These are phyloP conservation scores for Fusarium foetens DNA, from an alignment of 2,329 filamentous ascomycete species.

Conservation along the genomic window DNA sequence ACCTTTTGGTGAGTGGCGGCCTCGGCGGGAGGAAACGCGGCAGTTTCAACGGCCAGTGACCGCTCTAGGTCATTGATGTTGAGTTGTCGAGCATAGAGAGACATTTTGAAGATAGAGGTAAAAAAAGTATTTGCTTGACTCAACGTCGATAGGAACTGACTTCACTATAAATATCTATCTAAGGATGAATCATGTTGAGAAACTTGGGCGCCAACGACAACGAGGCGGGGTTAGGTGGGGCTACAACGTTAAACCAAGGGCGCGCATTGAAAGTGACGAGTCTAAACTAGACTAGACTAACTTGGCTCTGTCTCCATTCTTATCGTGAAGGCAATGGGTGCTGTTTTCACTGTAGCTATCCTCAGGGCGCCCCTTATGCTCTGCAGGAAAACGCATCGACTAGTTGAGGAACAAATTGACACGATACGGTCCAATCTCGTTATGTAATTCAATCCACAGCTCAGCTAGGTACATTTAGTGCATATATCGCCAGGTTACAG, in stretches of 20 bases:
- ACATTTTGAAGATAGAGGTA: conserved; percentile 9
- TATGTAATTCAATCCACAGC: background rate
- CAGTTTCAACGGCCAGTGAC: conserved; percentile 40
- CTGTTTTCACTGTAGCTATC: too few species aligned
- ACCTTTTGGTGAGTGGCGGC: conserved; percentile 47
- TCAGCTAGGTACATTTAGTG: conserved; percentile 43
- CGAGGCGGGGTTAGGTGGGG: conserved; percentile 18
- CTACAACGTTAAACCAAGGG: background rate
- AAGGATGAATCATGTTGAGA: background rate
- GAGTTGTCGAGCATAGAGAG: conserved; percentile 40
- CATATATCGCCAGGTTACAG: conserved; percentile 72
- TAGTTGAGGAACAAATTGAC: background rate
- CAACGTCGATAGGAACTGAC: background rate
- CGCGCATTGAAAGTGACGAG: background rate
- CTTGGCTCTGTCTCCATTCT: background rate
- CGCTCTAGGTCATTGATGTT: conserved; percentile 40
- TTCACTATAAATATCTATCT: background rate
- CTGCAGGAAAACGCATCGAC: background rate
- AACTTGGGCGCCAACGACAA: background rate
- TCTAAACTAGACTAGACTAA: background rate
- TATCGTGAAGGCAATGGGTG: too few species aligned
- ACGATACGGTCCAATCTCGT: background rate
- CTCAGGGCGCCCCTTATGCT: background rate
- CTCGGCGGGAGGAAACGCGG: conserved; percentile 45
- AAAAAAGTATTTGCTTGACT: background rate